phyloP scores from a whole-genome alignment of 371 early-diverging fungal species.

The Parasitella parasitica region DNA sequence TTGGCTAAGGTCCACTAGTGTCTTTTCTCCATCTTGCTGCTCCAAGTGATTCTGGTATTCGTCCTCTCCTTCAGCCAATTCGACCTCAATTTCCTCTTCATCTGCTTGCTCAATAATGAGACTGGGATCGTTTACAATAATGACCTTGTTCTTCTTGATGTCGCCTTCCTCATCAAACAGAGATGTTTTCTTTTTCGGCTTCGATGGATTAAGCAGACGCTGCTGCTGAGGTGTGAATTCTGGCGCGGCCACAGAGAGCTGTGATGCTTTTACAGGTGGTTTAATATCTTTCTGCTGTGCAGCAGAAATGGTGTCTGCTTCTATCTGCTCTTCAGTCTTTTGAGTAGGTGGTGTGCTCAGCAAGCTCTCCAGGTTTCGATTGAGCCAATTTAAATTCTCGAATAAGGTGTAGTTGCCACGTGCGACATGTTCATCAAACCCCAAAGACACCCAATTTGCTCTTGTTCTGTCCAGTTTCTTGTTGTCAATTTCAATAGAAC shows the following conservation, averaged over 20 bases:
- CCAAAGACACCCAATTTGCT: slow-evolving; percentile 45
- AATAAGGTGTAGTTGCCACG: slow-evolving; percentile 42
- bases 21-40: slow-evolving; percentile 6
- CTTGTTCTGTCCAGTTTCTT: slow-evolving; percentile 39
- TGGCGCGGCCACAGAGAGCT: slow-evolving; percentile 11
- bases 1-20: not conserved
- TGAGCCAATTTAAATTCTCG: slow-evolving; percentile 67
- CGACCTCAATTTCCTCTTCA: slow-evolving; percentile 24
- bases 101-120: slow-evolving; percentile 24
- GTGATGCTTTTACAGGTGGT: slow-evolving; percentile 6
- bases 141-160: slow-evolving; percentile 23
- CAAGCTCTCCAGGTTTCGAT: slow-evolving; percentile 45
- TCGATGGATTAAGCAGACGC: too few species aligned
- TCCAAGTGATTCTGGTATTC: not conserved
- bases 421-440: slow-evolving; percentile 50
- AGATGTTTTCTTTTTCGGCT: slow-evolving; percentile 10
- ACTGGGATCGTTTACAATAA: slow-evolving; percentile 39
- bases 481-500: slow-evolving; percentile 49
- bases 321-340: slow-evolving; percentile 16
- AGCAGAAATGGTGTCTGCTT: slow-evolving; percentile 9
- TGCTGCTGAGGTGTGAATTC: slow-evolving; percentile 6
- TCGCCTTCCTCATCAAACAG: slow-evolving; percentile 24
- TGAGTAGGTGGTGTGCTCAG: slow-evolving; percentile 20
- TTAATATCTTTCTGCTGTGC: slow-evolving; percentile 13
- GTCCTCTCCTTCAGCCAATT: slow-evolving; percentile 4